Evolutionary conservation across 2,329 filamentous ascomycete species (phyloP).

Genomic region (Bertia moriformis): DNA sequence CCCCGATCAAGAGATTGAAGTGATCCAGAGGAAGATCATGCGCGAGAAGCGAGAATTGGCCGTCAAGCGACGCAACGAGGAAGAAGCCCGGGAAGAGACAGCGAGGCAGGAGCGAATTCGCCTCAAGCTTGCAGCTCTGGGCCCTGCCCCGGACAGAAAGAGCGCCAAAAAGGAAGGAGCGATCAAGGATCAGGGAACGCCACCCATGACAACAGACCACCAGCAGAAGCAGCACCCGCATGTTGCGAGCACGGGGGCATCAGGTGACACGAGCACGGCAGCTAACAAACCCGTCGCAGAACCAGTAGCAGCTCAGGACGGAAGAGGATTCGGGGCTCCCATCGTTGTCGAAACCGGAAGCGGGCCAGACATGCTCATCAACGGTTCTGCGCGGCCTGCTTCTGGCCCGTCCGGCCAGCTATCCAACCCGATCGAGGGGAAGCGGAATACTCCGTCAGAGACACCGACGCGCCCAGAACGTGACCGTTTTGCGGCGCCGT

Average conservation of each 20-base stretch:
- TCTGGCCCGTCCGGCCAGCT: constrained; percentile 20
- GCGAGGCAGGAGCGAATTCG: constrained; percentile 56
- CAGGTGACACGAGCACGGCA: not conserved
- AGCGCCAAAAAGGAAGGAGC: constrained; percentile 34
- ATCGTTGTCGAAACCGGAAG: no score
- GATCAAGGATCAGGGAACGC: constrained; percentile 24
- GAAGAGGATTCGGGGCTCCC: no score
- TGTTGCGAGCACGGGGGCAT: constrained; percentile 2
- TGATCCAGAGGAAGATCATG: constrained; percentile 62
- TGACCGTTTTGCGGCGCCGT: constrained; percentile 17
- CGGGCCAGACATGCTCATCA: not conserved
- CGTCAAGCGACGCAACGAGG: constrained; percentile 51
- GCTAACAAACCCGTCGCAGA: no score
- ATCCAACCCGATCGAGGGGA: constrained; percentile 14
- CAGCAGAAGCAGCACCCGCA: constrained; percentile 9
- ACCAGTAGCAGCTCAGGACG: no score
- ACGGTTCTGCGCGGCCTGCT: constrained; percentile 8
- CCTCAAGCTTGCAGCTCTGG: constrained; percentile 58
- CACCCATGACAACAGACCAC: constrained; percentile 7
- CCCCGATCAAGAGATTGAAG: constrained; percentile 40
- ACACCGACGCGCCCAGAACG: no score
- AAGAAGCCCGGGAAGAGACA: constrained; percentile 61
- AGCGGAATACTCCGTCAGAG: no score
- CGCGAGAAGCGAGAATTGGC: constrained; percentile 55
- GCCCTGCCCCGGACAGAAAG: constrained; percentile 46